phyloP scores from a whole-genome alignment of 257 asterid species.

The Nicotiana knightiana region DNA sequence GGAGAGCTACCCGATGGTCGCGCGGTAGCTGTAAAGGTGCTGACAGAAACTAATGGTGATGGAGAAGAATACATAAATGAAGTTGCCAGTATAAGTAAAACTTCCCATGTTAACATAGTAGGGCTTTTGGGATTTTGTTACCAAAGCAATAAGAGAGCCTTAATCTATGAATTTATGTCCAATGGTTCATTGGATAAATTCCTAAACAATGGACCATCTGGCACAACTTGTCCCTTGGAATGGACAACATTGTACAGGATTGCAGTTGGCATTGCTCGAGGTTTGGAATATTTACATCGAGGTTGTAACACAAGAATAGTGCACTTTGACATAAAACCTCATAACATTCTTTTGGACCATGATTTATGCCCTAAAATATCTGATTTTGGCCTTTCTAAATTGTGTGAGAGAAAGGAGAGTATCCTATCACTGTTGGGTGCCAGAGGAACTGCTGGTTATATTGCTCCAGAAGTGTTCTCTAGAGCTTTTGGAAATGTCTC shows the following conservation, averaged over 20 bases:
- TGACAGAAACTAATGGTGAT: slow-evolving; percentile 21
- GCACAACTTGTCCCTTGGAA: slow-evolving; percentile 24
- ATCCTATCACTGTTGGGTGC: slow-evolving; percentile 33
- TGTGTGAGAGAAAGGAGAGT: slow-evolving; percentile 44
- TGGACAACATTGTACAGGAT: slow-evolving; percentile 41
- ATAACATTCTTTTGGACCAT: slow-evolving; percentile 56
- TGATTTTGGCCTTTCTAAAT: slow-evolving; percentile 63
- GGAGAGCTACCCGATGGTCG: slow-evolving; percentile 44
- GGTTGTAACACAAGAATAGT: slow-evolving; percentile 64
- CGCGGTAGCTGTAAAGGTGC: slow-evolving; percentile 51
- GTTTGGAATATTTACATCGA: slow-evolving; percentile 57
- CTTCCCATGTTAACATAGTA: slow-evolving; percentile 63
- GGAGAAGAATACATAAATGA: slow-evolving; percentile 60
- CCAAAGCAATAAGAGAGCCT: slow-evolving; percentile 30
- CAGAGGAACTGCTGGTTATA: slow-evolving; percentile 62
- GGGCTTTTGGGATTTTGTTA: slow-evolving; percentile 56
- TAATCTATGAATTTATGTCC: slow-evolving; percentile 55
- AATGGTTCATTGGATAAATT: slow-evolving; percentile 62
- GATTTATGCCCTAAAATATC: slow-evolving; percentile 62
- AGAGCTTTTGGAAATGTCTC: slow-evolving; percentile 53
- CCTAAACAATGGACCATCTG: slow-evolving; percentile 16
- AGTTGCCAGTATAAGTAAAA: slow-evolving; percentile 53
- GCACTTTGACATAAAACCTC: slow-evolving; percentile 75
- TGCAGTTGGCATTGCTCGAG: slow-evolving; percentile 60
- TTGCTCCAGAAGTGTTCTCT: slow-evolving; percentile 66